Evolutionary conservation across 225 moss, liverwort and hornwort genomes (phyloP).

Genomic region (Lunularia cruciata): DNA sequence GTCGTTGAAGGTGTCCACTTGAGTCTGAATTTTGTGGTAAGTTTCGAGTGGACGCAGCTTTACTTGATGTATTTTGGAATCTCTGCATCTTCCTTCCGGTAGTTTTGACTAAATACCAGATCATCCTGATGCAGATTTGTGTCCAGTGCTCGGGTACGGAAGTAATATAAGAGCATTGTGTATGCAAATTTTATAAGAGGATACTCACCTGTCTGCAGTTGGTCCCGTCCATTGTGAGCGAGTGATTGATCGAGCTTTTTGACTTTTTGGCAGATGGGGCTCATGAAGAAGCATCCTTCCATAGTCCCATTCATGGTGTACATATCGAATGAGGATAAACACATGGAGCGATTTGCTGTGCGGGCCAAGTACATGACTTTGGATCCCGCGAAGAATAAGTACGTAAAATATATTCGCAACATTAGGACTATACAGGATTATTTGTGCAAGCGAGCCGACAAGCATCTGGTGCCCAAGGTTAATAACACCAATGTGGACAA

Average conservation of each 20-base stretch:
- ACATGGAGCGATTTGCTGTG: constrained; percentile 92
- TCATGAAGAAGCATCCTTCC: constrained; percentile 98
- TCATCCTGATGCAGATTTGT: background rate
- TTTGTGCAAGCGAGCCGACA: constrained; percentile 89
- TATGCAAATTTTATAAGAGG: too few relatives aligned
- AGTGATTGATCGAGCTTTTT: background rate
- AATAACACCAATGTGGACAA: constrained; percentile 98
- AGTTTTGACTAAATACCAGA: background rate
- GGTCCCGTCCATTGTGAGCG: background rate
- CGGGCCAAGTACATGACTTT: constrained; percentile 99
- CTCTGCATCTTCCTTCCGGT: background rate
- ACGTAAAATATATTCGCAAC: constrained; percentile 97
- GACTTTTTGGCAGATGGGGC: constrained; percentile 64
- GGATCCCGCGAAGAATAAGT: constrained; percentile 93
- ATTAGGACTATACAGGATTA: constrained; percentile 98
- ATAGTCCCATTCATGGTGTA: constrained; percentile 96
- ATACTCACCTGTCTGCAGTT: background rate
- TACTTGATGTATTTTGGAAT: background rate
- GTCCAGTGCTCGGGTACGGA: background rate
- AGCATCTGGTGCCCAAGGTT: constrained; percentile 91
- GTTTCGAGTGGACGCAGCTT: background rate
- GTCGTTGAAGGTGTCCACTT: constrained; percentile 95
- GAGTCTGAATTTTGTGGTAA: constrained; percentile 95
- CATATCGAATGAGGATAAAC: constrained; percentile 87
- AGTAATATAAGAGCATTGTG: background rate